phyloP scores from a whole-genome alignment of 441 rosid genomes.

The Erysimum cheiri region DNA sequence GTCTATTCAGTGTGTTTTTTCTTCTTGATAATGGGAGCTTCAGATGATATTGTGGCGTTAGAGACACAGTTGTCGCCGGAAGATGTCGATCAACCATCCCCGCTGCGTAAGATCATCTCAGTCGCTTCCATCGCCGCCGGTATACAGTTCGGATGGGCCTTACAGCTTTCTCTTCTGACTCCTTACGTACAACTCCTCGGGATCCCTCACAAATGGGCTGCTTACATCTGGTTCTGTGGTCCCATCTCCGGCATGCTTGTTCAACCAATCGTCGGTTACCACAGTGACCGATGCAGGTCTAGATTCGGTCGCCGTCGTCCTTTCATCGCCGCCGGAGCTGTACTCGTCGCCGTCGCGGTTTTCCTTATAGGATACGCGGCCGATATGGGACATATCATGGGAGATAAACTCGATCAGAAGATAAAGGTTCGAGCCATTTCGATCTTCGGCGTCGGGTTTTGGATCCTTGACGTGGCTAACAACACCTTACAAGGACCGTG shows the following conservation, averaged over 20 bases:
- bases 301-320: conserved; percentile 94
- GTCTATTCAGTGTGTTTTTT: not conserved
- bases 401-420: conserved; percentile 49
- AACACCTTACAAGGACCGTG: conserved; percentile 89
- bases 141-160: conserved; percentile 91
- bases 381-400: conserved; percentile 70
- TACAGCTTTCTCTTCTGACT: conserved; percentile 84
- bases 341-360: conserved; percentile 63
- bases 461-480: conserved; percentile 96
- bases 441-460: conserved; percentile 77
- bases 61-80: conserved; percentile 23
- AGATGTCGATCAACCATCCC: conserved; percentile 34
- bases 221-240: conserved; percentile 93
- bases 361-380: conserved; percentile 87
- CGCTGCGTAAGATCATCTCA: conserved; percentile 54
- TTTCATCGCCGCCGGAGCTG: conserved; percentile 71
- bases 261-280: conserved; percentile 89
- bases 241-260: conserved; percentile 92
- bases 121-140: conserved; percentile 90
- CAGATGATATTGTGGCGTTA: not conserved
- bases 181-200: conserved; percentile 92
- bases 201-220: conserved; percentile 85
- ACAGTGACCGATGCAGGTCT: conserved; percentile 78
- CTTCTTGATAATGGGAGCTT: conserved; percentile 30
- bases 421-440: conserved; percentile 68